These are phyloP conservation scores for Dorcoceras hygrometricum DNA, from an alignment of 257 asterid genomes.

Conservation along the genomic window DNA sequence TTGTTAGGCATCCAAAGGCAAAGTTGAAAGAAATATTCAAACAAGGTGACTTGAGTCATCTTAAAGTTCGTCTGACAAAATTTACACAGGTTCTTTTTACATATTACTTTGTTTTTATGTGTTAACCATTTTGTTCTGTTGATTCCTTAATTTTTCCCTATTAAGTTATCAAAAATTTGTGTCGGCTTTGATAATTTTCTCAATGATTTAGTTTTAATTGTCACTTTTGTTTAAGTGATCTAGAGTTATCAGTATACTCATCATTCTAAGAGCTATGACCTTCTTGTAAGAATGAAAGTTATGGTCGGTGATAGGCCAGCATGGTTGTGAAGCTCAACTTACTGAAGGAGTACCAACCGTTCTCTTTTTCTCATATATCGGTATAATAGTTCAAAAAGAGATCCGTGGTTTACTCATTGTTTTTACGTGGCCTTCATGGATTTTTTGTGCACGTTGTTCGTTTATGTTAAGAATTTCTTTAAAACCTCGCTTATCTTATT, in stretches of 20 bases:
- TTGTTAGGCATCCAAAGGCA: constrained; percentile 33
- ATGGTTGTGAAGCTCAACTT: background rate
- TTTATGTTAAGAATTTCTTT: constrained; percentile 4
- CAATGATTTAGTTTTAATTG: constrained; percentile 5
- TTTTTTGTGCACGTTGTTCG: background rate
- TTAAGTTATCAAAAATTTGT: constrained; percentile 5
- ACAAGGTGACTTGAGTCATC: constrained; percentile 39
- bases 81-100: constrained; percentile 57
- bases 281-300: background rate
- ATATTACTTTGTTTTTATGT: constrained; percentile 15
- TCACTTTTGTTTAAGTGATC: background rate
- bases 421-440: background rate
- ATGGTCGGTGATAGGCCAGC: background rate
- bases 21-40: constrained; percentile 27
- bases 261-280: too few species aligned
- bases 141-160: background rate
- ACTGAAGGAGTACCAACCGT: background rate
- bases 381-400: background rate
- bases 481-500: constrained; percentile 7
- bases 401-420: background rate
- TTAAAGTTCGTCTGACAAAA: constrained; percentile 63
- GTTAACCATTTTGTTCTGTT: constrained; percentile 5
- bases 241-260: background rate
- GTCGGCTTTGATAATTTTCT: constrained; percentile 7
- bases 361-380: background rate